phyloP scores from a whole-genome alignment of 2,329 filamentous ascomycete genomes.

The Dothiorella sarmentorum region DNA sequence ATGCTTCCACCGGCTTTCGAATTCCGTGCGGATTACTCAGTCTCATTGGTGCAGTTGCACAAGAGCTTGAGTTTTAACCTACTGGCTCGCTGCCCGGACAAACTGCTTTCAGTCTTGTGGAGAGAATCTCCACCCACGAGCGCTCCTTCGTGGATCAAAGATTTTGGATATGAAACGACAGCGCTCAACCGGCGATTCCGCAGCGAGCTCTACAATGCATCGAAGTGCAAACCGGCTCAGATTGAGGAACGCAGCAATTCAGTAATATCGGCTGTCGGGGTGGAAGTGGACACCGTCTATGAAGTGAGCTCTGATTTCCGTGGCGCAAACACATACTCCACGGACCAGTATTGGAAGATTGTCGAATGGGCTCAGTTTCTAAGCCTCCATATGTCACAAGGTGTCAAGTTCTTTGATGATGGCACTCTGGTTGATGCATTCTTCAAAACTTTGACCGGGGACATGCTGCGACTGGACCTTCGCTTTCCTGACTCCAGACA shows the following conservation, averaged over 20 bases:
- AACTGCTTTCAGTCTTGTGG: background rate
- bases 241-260: no score
- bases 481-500: background rate
- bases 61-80: background rate
- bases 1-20: background rate
- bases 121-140: background rate
- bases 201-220: background rate
- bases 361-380: background rate
- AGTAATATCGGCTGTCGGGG: background rate
- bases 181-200: background rate
- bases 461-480: background rate
- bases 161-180: background rate
- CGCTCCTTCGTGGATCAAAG: background rate
- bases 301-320: background rate
- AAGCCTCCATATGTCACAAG: background rate
- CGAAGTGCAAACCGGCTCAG: background rate
- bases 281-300: background rate
- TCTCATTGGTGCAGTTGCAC: background rate
- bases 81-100: background rate
- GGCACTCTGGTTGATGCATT: background rate
- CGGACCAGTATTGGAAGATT: background rate
- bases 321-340: background rate
- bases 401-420: no score
- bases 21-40: background rate
- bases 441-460: background rate